Conservation (phyloP, 2,329 filamentous ascomycete species). For the Fusarium buharicum region DNA sequence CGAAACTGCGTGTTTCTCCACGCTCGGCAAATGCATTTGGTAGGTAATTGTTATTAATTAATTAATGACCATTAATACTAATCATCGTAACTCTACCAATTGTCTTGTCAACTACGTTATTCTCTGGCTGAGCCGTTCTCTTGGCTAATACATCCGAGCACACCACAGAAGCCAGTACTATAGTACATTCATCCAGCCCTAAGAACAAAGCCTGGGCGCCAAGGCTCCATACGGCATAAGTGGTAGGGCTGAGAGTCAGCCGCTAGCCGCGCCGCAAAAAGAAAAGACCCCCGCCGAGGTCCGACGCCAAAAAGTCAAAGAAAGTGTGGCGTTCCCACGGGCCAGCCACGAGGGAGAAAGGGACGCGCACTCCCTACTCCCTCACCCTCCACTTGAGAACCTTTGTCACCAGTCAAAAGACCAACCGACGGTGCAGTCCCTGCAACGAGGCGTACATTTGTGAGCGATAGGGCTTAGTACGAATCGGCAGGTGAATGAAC, state of each 20-base stretch:
- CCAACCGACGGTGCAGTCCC: not conserved
- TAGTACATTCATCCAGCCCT: too few species aligned
- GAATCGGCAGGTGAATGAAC: not conserved
- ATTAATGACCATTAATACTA: too few species aligned
- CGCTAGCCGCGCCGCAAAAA: slow-evolving; percentile 6
- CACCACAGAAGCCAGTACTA: too few species aligned
- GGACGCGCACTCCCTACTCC: slow-evolving; percentile 1
- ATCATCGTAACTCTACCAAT: not conserved
- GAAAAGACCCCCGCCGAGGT: not conserved
- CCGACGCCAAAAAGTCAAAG: not conserved
- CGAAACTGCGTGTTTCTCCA: slow-evolving; percentile 35
- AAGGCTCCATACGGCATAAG: slow-evolving; percentile 6
- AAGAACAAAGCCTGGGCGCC: slow-evolving; percentile 8
- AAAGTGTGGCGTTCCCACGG: slow-evolving; percentile 6
- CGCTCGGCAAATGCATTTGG: slow-evolving; percentile 27
- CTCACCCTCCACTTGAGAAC: slow-evolving; percentile 15
- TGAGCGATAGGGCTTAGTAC: slow-evolving; percentile 34
- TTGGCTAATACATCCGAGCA: slow-evolving; percentile 8
- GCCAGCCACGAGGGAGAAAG: slow-evolving; percentile 11
- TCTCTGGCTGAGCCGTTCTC: not conserved
- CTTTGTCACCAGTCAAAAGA: not conserved
- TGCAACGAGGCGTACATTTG: slow-evolving; percentile 8
- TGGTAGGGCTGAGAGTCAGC: slow-evolving; percentile 24
- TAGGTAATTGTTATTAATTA: too few species aligned
- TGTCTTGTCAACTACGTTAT: not conserved